Base-by-base conservation (phyloP, 768 basidiomycete species). In the Myochromella boudieri region DNA sequence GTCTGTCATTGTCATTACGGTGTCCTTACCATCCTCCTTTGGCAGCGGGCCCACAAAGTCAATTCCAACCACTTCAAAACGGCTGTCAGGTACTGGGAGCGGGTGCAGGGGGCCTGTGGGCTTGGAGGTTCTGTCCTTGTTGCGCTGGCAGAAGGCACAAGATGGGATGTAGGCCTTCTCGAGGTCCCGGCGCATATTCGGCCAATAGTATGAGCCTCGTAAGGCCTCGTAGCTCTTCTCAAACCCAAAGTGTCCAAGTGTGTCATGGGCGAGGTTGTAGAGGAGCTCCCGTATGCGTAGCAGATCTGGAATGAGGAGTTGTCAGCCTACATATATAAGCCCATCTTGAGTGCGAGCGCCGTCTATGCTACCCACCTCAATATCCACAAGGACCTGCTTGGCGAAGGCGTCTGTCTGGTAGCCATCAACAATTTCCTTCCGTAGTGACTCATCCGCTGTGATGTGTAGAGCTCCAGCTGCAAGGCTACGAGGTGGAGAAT, bases 1-100 rank as follows among this genome's bases (percentile, higher is more conserved):
- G n/a, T n/a, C n/a, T n/a, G n/a, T n/a, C n/a, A n/a, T n/a, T n/a
- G n/a, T n/a, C n/a, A n/a, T n/a, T n/a, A n/a, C n/a, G n/a, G 44
- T 53, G 29, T 71, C 58, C 14, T 26, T 58, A 0, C 64, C 64
- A 0, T 59, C 28, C 5, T 69, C 63, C 12, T 44, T 33, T 0
- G 63, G 66, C 0, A 71, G 42, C 0, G 62, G 67, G 0, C 67
- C 64, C 7, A 69, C 56, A 41, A 69, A 69, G 27, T 70, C 62
- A 0, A 69, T 58, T 0, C 59, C 60, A 0, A 75, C 47, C 0
- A 60, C 65, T 0, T 57, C 1, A 25, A 52, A 52, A 49, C 55
- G 4, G 59, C 34, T 0, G 53, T 58, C 49, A 54, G 65, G 49
- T 56, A 75, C 3, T 37, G 55, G 12, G 27, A 52, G 38, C 9